phyloP scores from a whole-genome alignment of 2,329 filamentous ascomycete species.

The Aspergillus ochraceus region DNA sequence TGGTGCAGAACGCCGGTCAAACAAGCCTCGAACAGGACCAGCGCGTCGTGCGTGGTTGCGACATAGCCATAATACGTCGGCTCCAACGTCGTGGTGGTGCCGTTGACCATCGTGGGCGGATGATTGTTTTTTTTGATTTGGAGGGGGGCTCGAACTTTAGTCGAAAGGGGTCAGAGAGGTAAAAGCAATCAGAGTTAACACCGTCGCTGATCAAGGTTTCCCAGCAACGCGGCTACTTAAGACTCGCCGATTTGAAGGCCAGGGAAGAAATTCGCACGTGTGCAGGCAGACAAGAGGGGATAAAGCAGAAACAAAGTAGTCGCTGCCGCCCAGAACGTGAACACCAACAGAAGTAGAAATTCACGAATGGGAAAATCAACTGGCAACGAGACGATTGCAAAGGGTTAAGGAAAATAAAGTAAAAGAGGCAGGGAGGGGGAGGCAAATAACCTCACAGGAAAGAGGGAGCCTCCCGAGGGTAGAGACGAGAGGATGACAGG shows the following conservation, averaged over 20 bases:
- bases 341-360: conserved; percentile 9
- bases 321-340: background rate
- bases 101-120: conserved; percentile 41
- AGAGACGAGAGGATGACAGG: conserved; percentile 20
- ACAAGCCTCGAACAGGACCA: conserved; percentile 78
- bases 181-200: conserved; percentile 23
- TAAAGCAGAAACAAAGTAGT: background rate
- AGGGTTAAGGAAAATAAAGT: background rate
- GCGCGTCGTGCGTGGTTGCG: conserved; percentile 69
- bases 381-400: background rate
- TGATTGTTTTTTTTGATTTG: conserved; percentile 3
- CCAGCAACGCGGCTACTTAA: conserved; percentile 5
- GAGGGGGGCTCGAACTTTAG: conserved; percentile 20
- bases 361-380: background rate
- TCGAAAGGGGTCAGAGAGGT: conserved; percentile 17
- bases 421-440: conserved; percentile 15
- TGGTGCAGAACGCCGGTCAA: conserved; percentile 69
- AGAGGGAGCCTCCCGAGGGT: conserved; percentile 8
- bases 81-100: conserved; percentile 51
- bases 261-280: background rate
- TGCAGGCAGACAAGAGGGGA: background rate
- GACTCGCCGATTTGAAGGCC: background rate
- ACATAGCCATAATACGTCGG: conserved; percentile 70
- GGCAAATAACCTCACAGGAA: conserved; percentile 19
- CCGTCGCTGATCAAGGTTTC: conserved; percentile 23